Base-by-base conservation (phyloP, 805 yeast species). In the Wickerhamomyces queroliae region DNA sequence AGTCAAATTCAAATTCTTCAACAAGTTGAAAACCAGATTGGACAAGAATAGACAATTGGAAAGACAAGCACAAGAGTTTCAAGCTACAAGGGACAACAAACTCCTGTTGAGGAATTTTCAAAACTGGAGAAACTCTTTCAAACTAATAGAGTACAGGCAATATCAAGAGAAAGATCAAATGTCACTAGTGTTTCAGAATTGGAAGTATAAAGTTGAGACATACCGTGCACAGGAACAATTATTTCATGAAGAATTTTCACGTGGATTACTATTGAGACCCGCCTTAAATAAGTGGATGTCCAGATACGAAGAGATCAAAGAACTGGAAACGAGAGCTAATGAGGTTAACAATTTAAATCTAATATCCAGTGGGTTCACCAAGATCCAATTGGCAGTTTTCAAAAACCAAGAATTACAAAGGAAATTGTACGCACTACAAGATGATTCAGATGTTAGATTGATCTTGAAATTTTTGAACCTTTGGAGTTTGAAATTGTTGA, bases 401-500 rank as follows among this genome's bases (percentile, higher is more conserved):
- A 42, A 38, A 4, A 20, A 53, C 2, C 37, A 40, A 7, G 50
- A 54, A 2, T 39, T 61, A 26, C 39, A 53, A 2, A 21, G 21
- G 1, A 36, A 31, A 15, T 34, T 52, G n/a, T 36, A 43, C n/a
- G 55, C 50, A 11, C 40, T 47, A 20, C 27, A 43, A 3, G 55
- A 59, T 35, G 59, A 56, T 25, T 32, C 33, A 8, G 52, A 58
- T 18, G 35, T 58, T 17, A 42, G 44, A 16, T 19, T 50, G 8
- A 33, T 59, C 5, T 36, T 56, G 21, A 51, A 50, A 33, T 48
- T 46, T 38, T 37, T 63, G 43, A 63, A 61, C 33, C 11, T 40
- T 6, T 66, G 70, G 69, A 58, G 59, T 20, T 45, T 65, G 43
- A 50, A 53, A 34, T 43, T 51, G 23, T 44, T 66, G 41, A 65